phyloP scores from a whole-genome alignment of 179 eudicot species.

The Camellia oleifera region DNA sequence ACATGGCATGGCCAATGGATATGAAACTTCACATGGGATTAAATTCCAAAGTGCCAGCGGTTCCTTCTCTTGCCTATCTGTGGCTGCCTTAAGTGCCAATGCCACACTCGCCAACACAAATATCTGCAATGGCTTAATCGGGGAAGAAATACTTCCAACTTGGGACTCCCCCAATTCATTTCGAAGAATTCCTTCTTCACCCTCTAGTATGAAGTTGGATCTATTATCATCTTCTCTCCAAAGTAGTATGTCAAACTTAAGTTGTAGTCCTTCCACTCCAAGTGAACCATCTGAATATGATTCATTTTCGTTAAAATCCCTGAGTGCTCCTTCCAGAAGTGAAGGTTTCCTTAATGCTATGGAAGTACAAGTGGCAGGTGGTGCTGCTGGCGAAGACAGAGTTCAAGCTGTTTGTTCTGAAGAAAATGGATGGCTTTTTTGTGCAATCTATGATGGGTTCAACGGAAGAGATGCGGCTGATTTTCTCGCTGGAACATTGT shows the following conservation, averaged over 20 bases:
- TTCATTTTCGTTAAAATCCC: slow-evolving; percentile 45
- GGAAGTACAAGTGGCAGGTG: slow-evolving; percentile 94
- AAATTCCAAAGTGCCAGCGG: slow-evolving; percentile 51
- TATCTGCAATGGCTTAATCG: slow-evolving; percentile 79
- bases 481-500: slow-evolving; percentile 81
- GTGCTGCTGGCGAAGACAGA: slow-evolving; percentile 96
- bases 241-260: slow-evolving; percentile 64
- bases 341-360: slow-evolving; percentile 75
- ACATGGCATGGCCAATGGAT: slow-evolving; percentile 34
- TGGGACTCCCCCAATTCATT: slow-evolving; percentile 89
- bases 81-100: slow-evolving; percentile 90
- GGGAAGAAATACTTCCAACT: slow-evolving; percentile 77
- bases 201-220: slow-evolving; percentile 74
- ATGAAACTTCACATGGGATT: slow-evolving; percentile 34
- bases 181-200: slow-evolving; percentile 81
- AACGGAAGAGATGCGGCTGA: slow-evolving; percentile 98
- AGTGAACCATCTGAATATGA: slow-evolving; percentile 58
- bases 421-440: slow-evolving; percentile 91
- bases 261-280: slow-evolving; percentile 65
- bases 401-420: slow-evolving; percentile 94
- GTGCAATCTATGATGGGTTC: slow-evolving; percentile 89
- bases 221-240: slow-evolving; percentile 74
- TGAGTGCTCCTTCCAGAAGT: slow-evolving; percentile 60
- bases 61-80: slow-evolving; percentile 83
- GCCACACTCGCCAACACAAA: slow-evolving; percentile 92